These are phyloP conservation scores for Excoecaria cochinchinensis DNA, from an alignment of 345 rosid species.

Conservation along the genomic window DNA sequence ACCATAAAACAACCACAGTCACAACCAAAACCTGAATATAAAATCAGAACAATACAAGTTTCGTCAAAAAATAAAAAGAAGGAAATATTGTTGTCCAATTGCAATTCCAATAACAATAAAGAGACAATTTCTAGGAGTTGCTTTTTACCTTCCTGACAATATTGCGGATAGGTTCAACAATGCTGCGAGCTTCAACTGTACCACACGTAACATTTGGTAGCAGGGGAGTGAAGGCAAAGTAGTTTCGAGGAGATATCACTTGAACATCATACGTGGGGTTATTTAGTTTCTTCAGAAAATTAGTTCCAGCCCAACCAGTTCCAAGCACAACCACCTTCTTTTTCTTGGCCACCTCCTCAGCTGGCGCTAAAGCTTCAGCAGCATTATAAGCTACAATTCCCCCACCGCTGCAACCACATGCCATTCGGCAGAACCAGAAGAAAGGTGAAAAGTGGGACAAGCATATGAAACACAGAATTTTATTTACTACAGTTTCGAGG, in stretches of 20 bases:
- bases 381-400: constrained; percentile 64
- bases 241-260: constrained; percentile 92
- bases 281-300: constrained; percentile 74
- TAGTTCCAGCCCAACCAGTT: constrained; percentile 97
- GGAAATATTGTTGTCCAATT: background rate
- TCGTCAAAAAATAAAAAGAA: background rate
- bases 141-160: constrained; percentile 67
- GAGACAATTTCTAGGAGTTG: background rate
- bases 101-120: background rate
- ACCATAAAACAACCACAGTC: background rate
- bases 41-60: background rate
- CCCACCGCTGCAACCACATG: constrained; percentile 62
- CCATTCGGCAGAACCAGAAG: constrained; percentile 5
- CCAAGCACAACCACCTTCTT: constrained; percentile 96
- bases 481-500: background rate
- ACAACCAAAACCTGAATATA: background rate
- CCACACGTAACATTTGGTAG: constrained; percentile 95
- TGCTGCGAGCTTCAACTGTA: constrained; percentile 95
- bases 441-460: background rate
- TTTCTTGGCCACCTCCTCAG: constrained; percentile 51
- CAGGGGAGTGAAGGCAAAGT: constrained; percentile 98
- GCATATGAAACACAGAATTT: too few species aligned
- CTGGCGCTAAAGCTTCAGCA: constrained; percentile 29
- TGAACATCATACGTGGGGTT: constrained; percentile 73
- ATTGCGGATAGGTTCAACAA: constrained; percentile 92